phyloP scores from a whole-genome alignment of 164 flowering plant species.

The Euptelea pleiosperma region DNA sequence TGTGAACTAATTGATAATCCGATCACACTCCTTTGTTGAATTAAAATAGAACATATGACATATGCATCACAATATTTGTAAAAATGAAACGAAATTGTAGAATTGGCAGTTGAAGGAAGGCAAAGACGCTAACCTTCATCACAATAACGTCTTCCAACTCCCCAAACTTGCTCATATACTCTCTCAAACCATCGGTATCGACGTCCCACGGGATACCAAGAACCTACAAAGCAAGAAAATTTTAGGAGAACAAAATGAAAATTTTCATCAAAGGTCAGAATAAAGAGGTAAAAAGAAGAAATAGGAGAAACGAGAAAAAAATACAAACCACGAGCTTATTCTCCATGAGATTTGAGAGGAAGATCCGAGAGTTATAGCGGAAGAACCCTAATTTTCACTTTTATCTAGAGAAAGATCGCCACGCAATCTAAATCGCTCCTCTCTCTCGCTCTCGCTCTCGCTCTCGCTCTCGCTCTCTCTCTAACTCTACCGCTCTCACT shows the following conservation, averaged over 20 bases:
- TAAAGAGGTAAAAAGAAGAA: neutral
- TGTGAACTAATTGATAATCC: too few species aligned
- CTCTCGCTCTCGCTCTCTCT: constrained; percentile 20
- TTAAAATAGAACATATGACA: too few species aligned
- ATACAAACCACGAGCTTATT: constrained; percentile 74
- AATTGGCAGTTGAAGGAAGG: neutral
- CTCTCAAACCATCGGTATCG: constrained; percentile 66
- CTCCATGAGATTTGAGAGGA: constrained; percentile 38
- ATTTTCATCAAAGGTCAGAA: too few species aligned
- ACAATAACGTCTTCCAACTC: constrained; percentile 82
- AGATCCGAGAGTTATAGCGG: constrained; percentile 2
- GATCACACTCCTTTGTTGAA: too few species aligned
- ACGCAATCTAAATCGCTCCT: constrained; percentile 13
- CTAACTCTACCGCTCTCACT: constrained; percentile 39
- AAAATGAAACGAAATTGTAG: too few species aligned
- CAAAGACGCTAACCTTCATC: constrained; percentile 62
- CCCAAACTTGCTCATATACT: constrained; percentile 82
- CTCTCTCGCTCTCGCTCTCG: too few species aligned
- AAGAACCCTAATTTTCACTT: constrained; percentile 23
- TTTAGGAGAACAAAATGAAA: neutral
- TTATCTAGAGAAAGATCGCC: constrained; percentile 10
- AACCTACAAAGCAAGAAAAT: constrained; percentile 55
- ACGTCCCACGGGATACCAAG: constrained; percentile 91
- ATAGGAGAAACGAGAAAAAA: neutral
- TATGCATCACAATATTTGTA: too few species aligned